Percentiles rank a stretch among this genome's conserved stretches.
These are phyloP conservation scores for Dalbergia cochinchinensis DNA, from an alignment of 306 rosid genomes.

Conservation along the genomic window DNA sequence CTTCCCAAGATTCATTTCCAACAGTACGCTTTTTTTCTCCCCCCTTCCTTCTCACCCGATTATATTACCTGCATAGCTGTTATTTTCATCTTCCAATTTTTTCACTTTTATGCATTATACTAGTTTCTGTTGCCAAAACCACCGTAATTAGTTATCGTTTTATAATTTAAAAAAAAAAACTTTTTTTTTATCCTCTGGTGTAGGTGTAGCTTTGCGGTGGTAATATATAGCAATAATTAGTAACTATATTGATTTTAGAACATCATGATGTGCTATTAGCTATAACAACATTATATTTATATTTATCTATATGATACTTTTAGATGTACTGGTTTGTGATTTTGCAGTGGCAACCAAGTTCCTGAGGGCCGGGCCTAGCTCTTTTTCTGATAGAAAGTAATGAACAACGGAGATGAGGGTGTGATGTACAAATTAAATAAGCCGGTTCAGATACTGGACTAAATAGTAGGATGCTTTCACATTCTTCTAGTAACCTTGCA, in stretches of 20 bases:
- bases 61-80: background rate
- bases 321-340: slow-evolving; percentile 14
- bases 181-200: background rate
- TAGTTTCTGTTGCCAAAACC: background rate
- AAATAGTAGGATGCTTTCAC: background rate
- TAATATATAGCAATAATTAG: background rate
- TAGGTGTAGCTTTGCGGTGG: no score
- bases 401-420: slow-evolving; percentile 18
- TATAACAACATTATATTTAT: background rate
- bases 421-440: background rate
- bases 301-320: background rate
- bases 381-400: background rate
- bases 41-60: background rate
- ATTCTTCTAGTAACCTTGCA: background rate
- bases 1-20: slow-evolving; percentile 51
- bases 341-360: slow-evolving; percentile 4
- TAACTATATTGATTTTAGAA: background rate
- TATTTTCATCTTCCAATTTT: background rate
- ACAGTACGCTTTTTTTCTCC: slow-evolving; percentile 47
- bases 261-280: slow-evolving; percentile 3
- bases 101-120: background rate
- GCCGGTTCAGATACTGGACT: background rate
- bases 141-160: background rate
- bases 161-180: background rate
- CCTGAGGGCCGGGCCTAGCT: background rate